Base-by-base conservation (phyloP, 768 basidiomycete genomes). In the Epithele typhae region DNA sequence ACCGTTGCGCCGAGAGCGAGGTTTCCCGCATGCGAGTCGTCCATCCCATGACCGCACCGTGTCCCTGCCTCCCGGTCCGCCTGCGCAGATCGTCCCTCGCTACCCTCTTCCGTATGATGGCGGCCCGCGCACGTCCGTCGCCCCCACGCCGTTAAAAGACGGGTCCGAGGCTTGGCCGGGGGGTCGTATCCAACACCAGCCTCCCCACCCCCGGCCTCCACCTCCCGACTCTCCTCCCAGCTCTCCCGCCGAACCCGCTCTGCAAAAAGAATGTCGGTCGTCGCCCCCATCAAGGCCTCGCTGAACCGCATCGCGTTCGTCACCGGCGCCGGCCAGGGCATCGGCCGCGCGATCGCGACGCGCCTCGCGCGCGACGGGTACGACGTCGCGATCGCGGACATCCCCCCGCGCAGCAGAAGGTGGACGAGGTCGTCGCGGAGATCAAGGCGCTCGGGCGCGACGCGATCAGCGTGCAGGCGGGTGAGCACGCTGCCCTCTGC, bases 331-430 rank as follows among this genome's bases (percentile, higher is more conserved):
- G 65, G 66, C 2, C 69, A 67, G 40, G 78, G 78, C 19, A 75
- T 78, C 12, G 78, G 77, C 1, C 65, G 66, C 30, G 72, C 70
- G 25, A 72, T 78, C 33, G 73, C 75, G 6, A 49, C 68, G 4
- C 68, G 73, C 4, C 69, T 80, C 10, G 73, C 77, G 17, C 46
- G 57, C 10, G 77, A 75, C 43, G 76, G 77, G 4, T 72, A 67
- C 52, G 64, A 75, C 38, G 53, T 79, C 34, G 70, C 67, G n/a
- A 50, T 78, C 37, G 77, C 72, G 18, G 78, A 76, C 48, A 56
- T 74, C 44, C 55, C 60, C 7, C 53, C 4, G 59, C 58, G 12
- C 51, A 59, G 57, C 50, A 48, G 5, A 56, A 54, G 38, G 55
- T 60, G 23, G 49, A 55, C 33, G 51, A 49, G 10, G 56, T 59